phyloP scores from a whole-genome alignment of 1,284 basidiomycete species.

The Psilocybe mexicana region DNA sequence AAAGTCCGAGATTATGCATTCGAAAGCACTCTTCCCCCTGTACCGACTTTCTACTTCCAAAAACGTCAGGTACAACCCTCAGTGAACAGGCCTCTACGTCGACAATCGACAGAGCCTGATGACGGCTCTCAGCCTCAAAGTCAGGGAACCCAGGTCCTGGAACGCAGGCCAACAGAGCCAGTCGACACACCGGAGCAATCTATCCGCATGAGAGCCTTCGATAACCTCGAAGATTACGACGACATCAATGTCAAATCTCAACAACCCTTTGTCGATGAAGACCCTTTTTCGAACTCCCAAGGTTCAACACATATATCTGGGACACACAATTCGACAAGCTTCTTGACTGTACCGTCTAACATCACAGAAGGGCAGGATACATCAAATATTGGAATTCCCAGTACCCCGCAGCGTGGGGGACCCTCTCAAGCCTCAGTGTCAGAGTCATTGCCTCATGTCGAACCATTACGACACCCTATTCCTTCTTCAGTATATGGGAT shows the following conservation, averaged over 20 bases:
- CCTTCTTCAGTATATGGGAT: not conserved
- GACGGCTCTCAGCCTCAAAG: constrained; percentile 17
- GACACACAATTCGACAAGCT: constrained; percentile 14
- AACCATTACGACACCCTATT: not conserved
- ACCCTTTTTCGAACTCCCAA: too few species aligned
- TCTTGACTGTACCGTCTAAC: not conserved
- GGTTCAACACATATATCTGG: not conserved
- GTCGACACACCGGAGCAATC: constrained; percentile 27
- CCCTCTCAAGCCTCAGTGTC: not conserved
- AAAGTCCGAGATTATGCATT: constrained; percentile 75
- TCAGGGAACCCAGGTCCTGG: constrained; percentile 33
- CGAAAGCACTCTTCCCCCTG: constrained; percentile 62
- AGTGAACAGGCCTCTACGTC: constrained; percentile 33
- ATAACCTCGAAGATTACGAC: constrained; percentile 33
- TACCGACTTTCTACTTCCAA: constrained; percentile 46
- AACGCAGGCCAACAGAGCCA: constrained; percentile 53
- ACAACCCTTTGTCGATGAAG: not conserved
- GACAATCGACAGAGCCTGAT: constrained; percentile 27
- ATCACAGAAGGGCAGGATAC: not conserved
- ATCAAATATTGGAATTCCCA: not conserved
- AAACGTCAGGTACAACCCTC: constrained; percentile 48
- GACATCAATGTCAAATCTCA: not conserved
- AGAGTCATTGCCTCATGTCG: not conserved
- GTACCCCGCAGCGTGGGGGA: not conserved
- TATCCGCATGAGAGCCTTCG: constrained; percentile 31